These are phyloP conservation scores for Backusella liffmaniae DNA, from an alignment of 192 early-diverging fungal genomes.

Conservation along the genomic window DNA sequence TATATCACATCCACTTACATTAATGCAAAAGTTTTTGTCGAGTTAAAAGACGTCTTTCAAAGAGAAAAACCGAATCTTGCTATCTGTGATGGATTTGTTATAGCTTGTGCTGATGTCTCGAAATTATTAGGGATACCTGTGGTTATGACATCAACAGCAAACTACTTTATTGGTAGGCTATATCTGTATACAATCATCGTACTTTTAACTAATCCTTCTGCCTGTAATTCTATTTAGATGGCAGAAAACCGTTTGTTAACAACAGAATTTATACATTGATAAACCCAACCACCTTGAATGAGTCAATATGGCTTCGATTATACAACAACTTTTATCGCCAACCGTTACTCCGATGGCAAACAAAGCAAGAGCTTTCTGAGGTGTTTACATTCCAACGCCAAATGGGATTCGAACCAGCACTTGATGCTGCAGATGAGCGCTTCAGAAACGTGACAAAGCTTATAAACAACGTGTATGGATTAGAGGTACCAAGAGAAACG, in stretches of 20 bases:
- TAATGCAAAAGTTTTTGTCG: background rate
- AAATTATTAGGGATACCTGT: background rate
- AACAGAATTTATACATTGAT: background rate
- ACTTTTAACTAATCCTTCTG: background rate
- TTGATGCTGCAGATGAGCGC: background rate
- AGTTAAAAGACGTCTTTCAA: background rate
- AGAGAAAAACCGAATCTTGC: background rate
- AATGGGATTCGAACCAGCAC: background rate
- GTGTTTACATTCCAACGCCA: background rate
- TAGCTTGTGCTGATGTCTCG: background rate
- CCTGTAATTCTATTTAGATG: background rate
- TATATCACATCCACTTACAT: background rate
- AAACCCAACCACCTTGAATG: background rate
- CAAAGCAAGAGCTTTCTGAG: too few species aligned
- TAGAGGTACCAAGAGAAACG: constrained; percentile 16
- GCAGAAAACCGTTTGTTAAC: background rate
- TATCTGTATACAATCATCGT: too few species aligned
- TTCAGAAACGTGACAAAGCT: constrained; percentile 10
- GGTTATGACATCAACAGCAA: background rate
- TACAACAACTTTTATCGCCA: background rate
- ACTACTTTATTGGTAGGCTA: constrained; percentile 14
- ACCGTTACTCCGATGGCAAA: background rate
- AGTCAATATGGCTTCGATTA: background rate
- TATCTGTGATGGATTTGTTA: background rate
- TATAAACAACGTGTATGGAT: constrained; percentile 23